These are phyloP conservation scores for Vanderwaltozyma verrucispora DNA, from an alignment of 805 yeast species.

Conservation along the genomic window DNA sequence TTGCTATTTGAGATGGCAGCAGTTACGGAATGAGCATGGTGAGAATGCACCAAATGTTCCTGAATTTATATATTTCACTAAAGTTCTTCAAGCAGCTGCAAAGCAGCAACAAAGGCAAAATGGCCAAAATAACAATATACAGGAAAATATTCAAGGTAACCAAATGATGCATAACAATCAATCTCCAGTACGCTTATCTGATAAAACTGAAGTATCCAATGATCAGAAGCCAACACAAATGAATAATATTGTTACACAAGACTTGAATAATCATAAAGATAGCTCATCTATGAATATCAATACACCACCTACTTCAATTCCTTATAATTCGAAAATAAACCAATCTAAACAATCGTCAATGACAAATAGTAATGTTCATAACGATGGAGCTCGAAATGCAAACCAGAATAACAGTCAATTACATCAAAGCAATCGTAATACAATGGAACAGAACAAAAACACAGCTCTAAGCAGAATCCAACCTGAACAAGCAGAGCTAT, in stretches of 20 bases:
- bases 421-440: background rate
- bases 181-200: too few species aligned
- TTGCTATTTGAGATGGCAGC: conserved; percentile 30
- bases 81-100: conserved; percentile 27
- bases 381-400: too few species aligned
- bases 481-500: conserved; percentile 19
- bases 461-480: conserved; percentile 2
- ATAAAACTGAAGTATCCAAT: too few species aligned
- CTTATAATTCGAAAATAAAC: too few species aligned
- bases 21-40: conserved; percentile 27
- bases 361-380: too few species aligned
- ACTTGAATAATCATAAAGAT: too few species aligned
- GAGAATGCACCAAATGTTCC: conserved; percentile 27
- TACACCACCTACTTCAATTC: too few species aligned
- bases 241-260: too few species aligned
- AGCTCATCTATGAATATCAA: too few species aligned
- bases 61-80: conserved; percentile 28
- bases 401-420: conserved; percentile 1
- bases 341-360: too few species aligned
- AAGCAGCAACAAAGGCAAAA: conserved; percentile 26
- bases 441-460: background rate
- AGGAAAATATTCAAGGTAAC: background rate
- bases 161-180: background rate
- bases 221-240: too few species aligned
- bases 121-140: conserved; percentile 17